These are phyloP conservation scores for Cryptosporidium tyzzeri DNA, from an alignment of 169 alveolate species.

Conservation along the genomic window DNA sequence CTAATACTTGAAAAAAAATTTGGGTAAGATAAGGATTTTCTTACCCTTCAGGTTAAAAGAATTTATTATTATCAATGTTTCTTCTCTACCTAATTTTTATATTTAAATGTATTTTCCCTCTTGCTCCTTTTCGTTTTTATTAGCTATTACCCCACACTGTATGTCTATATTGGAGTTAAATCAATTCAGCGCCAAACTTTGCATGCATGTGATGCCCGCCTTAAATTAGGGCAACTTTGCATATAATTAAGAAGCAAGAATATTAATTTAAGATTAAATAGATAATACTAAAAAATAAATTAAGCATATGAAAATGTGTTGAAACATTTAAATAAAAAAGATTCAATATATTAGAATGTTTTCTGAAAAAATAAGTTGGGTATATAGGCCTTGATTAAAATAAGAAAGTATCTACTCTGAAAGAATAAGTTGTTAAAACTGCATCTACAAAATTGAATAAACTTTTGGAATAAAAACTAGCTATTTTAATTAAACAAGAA, in stretches of 20 bases:
- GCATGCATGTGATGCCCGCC: constrained; percentile 40
- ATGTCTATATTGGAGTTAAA: constrained; percentile 64
- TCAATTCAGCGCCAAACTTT: constrained; percentile 23
- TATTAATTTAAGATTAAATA: background rate
- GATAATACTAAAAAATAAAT: too few species aligned
- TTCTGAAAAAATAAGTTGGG: background rate
- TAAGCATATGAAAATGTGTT: too few species aligned
- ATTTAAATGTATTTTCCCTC: constrained; percentile 9
- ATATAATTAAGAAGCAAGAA: background rate
- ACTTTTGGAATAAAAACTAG: background rate
- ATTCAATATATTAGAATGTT: background rate
- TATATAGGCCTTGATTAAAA: too few species aligned
- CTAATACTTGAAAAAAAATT: background rate
- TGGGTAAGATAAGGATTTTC: background rate
- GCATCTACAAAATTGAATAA: background rate
- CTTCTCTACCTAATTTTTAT: background rate
- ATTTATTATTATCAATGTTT: background rate
- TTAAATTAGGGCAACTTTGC: constrained; percentile 4
- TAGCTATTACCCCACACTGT: constrained; percentile 58
- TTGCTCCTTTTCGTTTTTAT: constrained; percentile 21
- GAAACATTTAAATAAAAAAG: background rate
- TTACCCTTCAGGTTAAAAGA: background rate
- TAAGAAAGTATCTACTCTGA: background rate
- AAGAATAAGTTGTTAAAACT: too few species aligned
- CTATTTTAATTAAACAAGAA: background rate